Base-by-base conservation (phyloP, 306 rosid genomes). In the Vachellia collinsii region DNA sequence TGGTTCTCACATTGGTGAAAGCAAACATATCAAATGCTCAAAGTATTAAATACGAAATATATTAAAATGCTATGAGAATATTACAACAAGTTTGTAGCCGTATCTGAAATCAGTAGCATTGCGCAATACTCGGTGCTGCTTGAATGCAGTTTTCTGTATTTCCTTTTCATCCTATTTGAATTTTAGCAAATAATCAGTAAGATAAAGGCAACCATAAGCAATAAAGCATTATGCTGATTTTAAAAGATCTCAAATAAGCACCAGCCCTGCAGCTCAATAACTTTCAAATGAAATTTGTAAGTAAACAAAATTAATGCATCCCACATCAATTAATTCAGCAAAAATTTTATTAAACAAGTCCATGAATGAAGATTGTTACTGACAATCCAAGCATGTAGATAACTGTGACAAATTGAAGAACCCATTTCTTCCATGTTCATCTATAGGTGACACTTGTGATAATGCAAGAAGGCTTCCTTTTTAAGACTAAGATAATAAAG, bases 11-110 rank as follows among this genome's bases (percentile, higher is more conserved):
- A n/a, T 36, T 38, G 20, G 70, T 46, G 54, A 29, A 66, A 20
- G 64, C 25, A 39, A 75, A 23, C 44, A 46, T 75, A 73, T 62
- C 72, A 72, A 48, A 41, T 41, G 46, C 17, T 37, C 5, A 56
- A 75, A 79, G 14, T 56, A 36, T 62, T 51, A 29, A 53, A 14
- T 19, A 11, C 12, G 59, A 39, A 70, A 41, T 37, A 38, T 42
- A 22, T 77, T n/a, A 70, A 64, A 80, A 83, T 74, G 58, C 72
- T 67, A 37, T 63, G 83, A 22, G 79, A 84, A 39, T 80, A 86
- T 89, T 95, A 93, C 99, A 43, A 95, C 86, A 79, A 95, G 81
- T 83, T 95, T 95, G 93, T 95, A 95, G 92, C 99, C 99, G 69
- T 95, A 95, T 95, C 97, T 90, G 89, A 95, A 93, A 9, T 91